Conservation (phyloP, 805 yeast genomes). For the Phaffomyces antillensis region DNA sequence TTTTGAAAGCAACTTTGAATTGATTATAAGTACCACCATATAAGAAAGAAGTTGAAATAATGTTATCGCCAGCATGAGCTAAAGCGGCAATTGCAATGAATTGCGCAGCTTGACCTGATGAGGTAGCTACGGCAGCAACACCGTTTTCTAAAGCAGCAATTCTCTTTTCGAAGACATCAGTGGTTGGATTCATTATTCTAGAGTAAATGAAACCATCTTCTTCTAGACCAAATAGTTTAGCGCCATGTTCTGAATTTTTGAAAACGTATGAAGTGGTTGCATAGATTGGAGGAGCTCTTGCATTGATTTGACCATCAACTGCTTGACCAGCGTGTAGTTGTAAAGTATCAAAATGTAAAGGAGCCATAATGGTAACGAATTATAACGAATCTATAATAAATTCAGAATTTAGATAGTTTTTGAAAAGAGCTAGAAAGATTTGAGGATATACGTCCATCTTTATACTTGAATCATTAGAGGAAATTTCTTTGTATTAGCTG, state of each 20-base stretch:
- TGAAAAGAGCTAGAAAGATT: neutral
- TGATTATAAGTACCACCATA: constrained; percentile 98
- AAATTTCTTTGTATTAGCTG: neutral
- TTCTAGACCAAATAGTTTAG: constrained; percentile 79
- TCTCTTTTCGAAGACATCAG: constrained; percentile 84
- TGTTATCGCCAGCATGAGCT: constrained; percentile 85
- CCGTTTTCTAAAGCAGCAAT: constrained; percentile 90
- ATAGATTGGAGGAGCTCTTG: constrained; percentile 89
- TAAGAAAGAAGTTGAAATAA: constrained; percentile 76
- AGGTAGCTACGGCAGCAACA: constrained; percentile 77
- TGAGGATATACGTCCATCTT: no score
- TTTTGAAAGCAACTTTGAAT: constrained; percentile 85
- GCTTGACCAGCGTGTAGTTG: constrained; percentile 95
- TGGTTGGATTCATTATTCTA: constrained; percentile 89
- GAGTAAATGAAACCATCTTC: constrained; percentile 84
- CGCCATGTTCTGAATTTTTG: constrained; percentile 85
- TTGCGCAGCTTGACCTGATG: constrained; percentile 98
- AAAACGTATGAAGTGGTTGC: constrained; percentile 88
- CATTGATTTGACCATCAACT: constrained; percentile 47
- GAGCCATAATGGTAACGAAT: constrained; percentile 10
- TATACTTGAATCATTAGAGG: no score
- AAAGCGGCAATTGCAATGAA: constrained; percentile 74
- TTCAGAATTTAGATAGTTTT: neutral
- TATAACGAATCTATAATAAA: neutral
- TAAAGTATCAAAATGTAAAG: constrained; percentile 76